These are phyloP conservation scores for Wickerhamiella azymoides DNA, from an alignment of 805 yeast genomes.

Conservation along the genomic window DNA sequence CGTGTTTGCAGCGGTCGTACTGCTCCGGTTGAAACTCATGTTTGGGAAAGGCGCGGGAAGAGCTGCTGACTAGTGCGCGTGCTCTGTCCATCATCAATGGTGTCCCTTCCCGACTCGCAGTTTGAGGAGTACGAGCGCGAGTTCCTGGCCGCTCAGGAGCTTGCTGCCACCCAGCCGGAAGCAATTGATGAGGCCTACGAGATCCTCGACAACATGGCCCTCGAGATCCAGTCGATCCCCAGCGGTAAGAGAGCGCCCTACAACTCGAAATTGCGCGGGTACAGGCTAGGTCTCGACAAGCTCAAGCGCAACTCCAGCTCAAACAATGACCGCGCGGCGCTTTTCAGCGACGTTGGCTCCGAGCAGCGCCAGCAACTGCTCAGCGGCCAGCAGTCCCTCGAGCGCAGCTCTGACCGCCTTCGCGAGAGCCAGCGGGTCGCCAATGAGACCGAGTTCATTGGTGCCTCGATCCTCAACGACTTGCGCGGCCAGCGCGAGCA, in stretches of 20 bases:
- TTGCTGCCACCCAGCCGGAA: not conserved
- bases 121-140: constrained; percentile 7
- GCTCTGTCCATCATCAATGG: too few species aligned
- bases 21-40: not conserved
- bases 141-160: constrained; percentile 5
- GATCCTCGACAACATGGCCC: constrained; percentile 69
- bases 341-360: constrained; percentile 40
- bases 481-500: constrained; percentile 90
- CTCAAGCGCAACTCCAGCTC: constrained; percentile 47
- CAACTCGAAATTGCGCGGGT: constrained; percentile 65
- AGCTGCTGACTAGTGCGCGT: not conserved
- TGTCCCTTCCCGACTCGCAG: constrained; percentile 5
- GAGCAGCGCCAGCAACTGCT: constrained; percentile 76
- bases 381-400: constrained; percentile 64
- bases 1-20: not conserved
- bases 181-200: constrained; percentile 66
- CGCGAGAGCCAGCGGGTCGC: constrained; percentile 84
- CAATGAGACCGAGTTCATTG: constrained; percentile 79
- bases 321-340: constrained; percentile 52
- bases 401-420: constrained; percentile 67
- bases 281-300: constrained; percentile 43
- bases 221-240: constrained; percentile 78
- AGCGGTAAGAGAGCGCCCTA: constrained; percentile 53
- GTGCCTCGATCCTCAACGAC: constrained; percentile 79
- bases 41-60: too few species aligned